Conservation (phyloP, 768 basidiomycete species). For the Calocybe cyanea region DNA sequence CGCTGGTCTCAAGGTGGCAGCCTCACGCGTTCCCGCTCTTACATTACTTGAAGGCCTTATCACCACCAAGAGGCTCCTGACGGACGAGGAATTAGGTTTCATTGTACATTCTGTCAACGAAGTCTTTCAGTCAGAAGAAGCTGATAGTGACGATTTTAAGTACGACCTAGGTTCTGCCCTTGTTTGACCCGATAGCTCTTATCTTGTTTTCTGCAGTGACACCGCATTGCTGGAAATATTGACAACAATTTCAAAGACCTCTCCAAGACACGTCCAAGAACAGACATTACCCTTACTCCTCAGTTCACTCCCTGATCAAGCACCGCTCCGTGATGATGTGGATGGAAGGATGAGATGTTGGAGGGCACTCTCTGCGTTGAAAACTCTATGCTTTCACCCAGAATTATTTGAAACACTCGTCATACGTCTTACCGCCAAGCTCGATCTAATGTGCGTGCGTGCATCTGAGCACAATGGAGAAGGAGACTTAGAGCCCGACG, state of each 20-base stretch:
- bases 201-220: constrained; percentile 37
- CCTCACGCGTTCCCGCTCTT: constrained; percentile 57
- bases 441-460: constrained; percentile 62
- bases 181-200: background rate
- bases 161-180: constrained; percentile 16
- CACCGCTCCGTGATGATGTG: constrained; percentile 52
- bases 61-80: constrained; percentile 58
- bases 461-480: constrained; percentile 13
- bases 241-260: constrained; percentile 51
- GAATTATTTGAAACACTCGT: constrained; percentile 84
- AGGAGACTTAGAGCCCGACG: constrained; percentile 52
- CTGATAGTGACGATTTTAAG: constrained; percentile 57
- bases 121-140: constrained; percentile 48
- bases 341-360: constrained; percentile 61
- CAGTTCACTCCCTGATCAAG: constrained; percentile 61
- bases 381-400: constrained; percentile 66
- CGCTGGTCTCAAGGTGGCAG: constrained; percentile 49
- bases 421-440: constrained; percentile 69
- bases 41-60: constrained; percentile 63
- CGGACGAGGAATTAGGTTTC: constrained; percentile 73
- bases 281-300: constrained; percentile 83
- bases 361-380: constrained; percentile 64
- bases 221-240: constrained; percentile 55
- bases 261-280: constrained; percentile 63
- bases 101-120: constrained; percentile 76